phyloP scores from a whole-genome alignment of 2,329 filamentous ascomycete genomes.

The Penicillium janthinellum region DNA sequence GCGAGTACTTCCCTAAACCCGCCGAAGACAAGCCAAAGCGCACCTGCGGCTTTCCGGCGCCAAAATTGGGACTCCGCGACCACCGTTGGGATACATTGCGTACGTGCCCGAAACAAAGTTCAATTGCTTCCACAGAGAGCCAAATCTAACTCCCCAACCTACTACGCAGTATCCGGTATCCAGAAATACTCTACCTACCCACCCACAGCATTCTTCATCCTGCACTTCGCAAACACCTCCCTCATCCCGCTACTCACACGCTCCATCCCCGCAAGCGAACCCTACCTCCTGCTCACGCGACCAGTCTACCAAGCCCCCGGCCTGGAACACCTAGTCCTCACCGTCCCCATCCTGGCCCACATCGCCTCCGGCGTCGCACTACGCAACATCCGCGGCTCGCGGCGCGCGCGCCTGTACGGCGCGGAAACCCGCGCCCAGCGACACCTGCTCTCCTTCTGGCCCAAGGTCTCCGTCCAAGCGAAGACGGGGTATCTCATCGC shows the following conservation, averaged over 20 bases:
- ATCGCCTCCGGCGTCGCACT: conserved; percentile 75
- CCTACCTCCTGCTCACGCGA: conserved; percentile 84
- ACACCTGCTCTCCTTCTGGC: conserved; percentile 61
- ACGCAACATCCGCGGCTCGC: conserved; percentile 71
- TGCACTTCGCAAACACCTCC: conserved; percentile 81
- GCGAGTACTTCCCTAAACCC: conserved; percentile 46
- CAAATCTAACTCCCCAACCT: conserved; percentile 2
- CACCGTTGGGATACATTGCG: conserved; percentile 75
- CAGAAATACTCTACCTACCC: conserved; percentile 90
- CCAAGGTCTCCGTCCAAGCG: conserved; percentile 68
- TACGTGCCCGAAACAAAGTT: conserved; percentile 45
- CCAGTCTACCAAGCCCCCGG: conserved; percentile 87
- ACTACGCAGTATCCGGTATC: conserved; percentile 64
- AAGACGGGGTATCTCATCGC: conserved; percentile 71
- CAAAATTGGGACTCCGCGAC: conserved; percentile 61
- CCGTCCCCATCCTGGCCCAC: conserved; percentile 73
- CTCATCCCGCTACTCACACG: conserved; percentile 74
- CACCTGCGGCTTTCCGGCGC: conserved; percentile 24
- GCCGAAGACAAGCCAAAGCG: conserved; percentile 16
- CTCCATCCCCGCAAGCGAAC: conserved; percentile 74
- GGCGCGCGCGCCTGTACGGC: conserved; percentile 75
- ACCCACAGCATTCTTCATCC: conserved; percentile 71
- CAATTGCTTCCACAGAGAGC: neutral
- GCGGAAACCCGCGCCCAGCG: conserved; percentile 61
- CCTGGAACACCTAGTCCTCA: conserved; percentile 77